phyloP scores from a whole-genome alignment of 805 yeast genomes.

The Vanderwaltozyma verrucispora region DNA sequence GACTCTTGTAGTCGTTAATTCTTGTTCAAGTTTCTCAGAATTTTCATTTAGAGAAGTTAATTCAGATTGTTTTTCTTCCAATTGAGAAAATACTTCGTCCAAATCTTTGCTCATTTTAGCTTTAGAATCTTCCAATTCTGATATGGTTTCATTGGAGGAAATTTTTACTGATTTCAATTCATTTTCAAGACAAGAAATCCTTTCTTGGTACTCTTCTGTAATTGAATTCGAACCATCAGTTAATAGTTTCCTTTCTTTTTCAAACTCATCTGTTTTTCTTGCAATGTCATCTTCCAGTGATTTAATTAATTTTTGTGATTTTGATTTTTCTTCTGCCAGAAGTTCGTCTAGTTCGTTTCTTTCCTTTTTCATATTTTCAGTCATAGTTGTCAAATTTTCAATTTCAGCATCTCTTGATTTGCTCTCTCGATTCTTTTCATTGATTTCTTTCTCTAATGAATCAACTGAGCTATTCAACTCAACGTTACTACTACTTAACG shows the following conservation, averaged over 20 bases:
- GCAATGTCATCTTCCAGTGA: constrained; percentile 1
- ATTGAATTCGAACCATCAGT: constrained; percentile 41
- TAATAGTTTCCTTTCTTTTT: constrained; percentile 38
- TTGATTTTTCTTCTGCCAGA: constrained; percentile 6
- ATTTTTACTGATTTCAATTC: constrained; percentile 6
- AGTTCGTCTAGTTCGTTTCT: not conserved
- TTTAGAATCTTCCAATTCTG: not conserved
- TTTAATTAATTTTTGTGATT: constrained; percentile 8
- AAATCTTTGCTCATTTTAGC: too few species aligned
- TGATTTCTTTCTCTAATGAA: not conserved
- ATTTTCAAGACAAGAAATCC: constrained; percentile 35
- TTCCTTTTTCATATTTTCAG: constrained; percentile 1
- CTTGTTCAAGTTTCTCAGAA: constrained; percentile 16
- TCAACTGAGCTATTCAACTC: not conserved
- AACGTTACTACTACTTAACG: too few species aligned
- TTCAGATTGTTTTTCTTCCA: constrained; percentile 15
- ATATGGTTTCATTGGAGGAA: not conserved
- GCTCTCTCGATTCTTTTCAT: not conserved
- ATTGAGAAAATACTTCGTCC: too few species aligned
- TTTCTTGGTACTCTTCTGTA: constrained; percentile 39
- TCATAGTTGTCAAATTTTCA: constrained; percentile 15
- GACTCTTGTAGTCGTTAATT: too few species aligned
- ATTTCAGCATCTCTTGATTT: constrained; percentile 3
- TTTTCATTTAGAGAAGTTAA: constrained; percentile 10
- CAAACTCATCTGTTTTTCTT: constrained; percentile 27